phyloP scores from a whole-genome alignment of 257 asterid species.

The Penstemon barbatus region DNA sequence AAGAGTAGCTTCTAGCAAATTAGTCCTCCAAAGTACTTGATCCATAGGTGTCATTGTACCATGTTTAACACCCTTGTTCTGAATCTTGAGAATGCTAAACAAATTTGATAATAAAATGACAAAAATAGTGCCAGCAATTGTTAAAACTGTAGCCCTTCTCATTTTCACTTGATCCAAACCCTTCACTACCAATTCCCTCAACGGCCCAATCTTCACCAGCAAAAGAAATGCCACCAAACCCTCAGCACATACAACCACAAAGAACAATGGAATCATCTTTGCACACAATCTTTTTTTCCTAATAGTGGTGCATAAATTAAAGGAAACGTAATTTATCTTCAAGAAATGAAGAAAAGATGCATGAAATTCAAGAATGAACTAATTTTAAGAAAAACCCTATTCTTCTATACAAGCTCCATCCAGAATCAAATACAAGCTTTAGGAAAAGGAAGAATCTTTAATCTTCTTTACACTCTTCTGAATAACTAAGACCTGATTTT shows the following conservation, averaged over 20 bases:
- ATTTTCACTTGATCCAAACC: constrained; percentile 84
- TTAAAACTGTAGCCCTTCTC: constrained; percentile 84
- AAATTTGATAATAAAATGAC: constrained; percentile 72
- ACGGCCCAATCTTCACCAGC: constrained; percentile 89
- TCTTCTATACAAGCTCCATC: constrained; percentile 1
- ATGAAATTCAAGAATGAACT: constrained; percentile 13
- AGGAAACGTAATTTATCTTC: constrained; percentile 9
- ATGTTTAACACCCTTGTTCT: constrained; percentile 90
- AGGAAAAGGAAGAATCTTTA: constrained; percentile 21
- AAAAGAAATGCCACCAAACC: constrained; percentile 76
- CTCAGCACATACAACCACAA: constrained; percentile 70
- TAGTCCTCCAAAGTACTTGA: constrained; percentile 98
- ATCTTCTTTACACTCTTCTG: constrained; percentile 18
- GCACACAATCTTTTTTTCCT: constrained; percentile 25
- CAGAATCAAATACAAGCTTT: constrained; percentile 13
- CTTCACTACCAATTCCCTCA: constrained; percentile 82
- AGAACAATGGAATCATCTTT: constrained; percentile 86
- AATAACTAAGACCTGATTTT: constrained; percentile 11
- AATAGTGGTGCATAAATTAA: constrained; percentile 16
- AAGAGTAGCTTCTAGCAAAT: constrained; percentile 93
- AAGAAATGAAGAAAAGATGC: constrained; percentile 24
- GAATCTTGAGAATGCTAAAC: constrained; percentile 82
- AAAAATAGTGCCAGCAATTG: constrained; percentile 78
- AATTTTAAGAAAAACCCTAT: constrained; percentile 12
- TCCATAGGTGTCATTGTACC: constrained; percentile 99